Evolutionary conservation across 1,139 yeast genomes (phyloP), one percentile per base, ranked within the genome.

Genomic region (Saccharomyces uvarum): DNA sequence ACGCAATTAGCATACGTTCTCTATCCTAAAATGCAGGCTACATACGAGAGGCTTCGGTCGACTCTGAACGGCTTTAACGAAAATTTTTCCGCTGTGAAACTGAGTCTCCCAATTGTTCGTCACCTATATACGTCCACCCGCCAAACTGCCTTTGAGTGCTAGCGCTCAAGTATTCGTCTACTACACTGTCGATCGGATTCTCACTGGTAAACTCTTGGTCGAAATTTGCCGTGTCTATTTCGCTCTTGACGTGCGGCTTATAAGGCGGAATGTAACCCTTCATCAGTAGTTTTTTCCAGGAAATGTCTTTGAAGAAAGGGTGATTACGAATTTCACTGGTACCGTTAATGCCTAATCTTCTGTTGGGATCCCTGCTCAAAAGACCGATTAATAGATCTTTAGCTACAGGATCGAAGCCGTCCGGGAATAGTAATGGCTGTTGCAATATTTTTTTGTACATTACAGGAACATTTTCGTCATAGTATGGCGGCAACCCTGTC

Each of bases 91-190:
- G 65, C 47, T 64, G 68, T 2, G 56, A 52, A 60, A 64, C 55
- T 28, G 69, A 63, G 52, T 58, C 59, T 3, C 69, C 73, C 19
- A 73, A 57, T 55, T 73, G 75, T 56, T 73, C 75, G 9, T 70
- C 69, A 4, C 91, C 96, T 54, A 88, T 89, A 70, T 89, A 91
- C 1, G 97, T 90, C 99, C 99, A 93, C 2, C 98, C 97, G 47
- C 97, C 97, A 76, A 93, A 93, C 72, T 91, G 97, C 68, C 86
- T 84, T 71, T 93, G 99, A 16, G 93, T 96, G 61, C 90, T 82
- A 63, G 87, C 96, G 69, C 88, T 88, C 72, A 82, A 80, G 63
- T 81, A 87, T 67, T 90, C 96, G 67, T 90, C 96, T 29, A 90
- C 97, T n/a, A 93, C 97, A 54, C 96, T 87, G 70, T 93, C 99